These are phyloP conservation scores for Phialemonium atrogriseum DNA, from an alignment of 2,329 filamentous ascomycete species.

Conservation along the genomic window DNA sequence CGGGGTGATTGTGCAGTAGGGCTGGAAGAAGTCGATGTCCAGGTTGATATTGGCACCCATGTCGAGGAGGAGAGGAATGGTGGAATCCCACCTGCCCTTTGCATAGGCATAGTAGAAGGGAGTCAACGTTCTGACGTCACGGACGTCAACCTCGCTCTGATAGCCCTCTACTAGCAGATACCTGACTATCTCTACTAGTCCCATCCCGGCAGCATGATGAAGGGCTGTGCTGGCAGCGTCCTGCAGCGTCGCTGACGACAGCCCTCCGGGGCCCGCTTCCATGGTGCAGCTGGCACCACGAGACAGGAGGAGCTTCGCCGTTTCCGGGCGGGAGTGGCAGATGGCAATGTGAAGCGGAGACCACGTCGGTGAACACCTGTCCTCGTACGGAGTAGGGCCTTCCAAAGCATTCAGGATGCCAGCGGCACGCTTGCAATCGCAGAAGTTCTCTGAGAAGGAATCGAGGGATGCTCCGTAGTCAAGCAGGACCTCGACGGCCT, in stretches of 20 bases:
- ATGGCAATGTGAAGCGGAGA: conserved; percentile 18
- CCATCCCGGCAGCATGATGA: conserved; percentile 17
- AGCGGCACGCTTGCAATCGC: conserved; percentile 12
- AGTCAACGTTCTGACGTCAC: conserved; percentile 13
- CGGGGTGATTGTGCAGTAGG: conserved; percentile 17
- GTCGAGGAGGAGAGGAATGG: conserved; percentile 14
- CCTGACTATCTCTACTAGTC: conserved; percentile 11
- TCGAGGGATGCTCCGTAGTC: conserved; percentile 14
- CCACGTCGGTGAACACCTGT: conserved; percentile 8
- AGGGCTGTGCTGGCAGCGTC: conserved; percentile 13
- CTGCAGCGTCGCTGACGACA: background rate
- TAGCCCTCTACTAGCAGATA: conserved; percentile 12
- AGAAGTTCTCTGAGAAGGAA: conserved; percentile 9
- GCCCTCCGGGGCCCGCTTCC: conserved; percentile 6
- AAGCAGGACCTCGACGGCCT: conserved; percentile 12
- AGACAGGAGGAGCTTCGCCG: conserved; percentile 16
- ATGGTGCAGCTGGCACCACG: conserved; percentile 13
- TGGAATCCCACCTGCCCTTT: conserved; percentile 14
- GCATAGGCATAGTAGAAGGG: conserved; percentile 20
- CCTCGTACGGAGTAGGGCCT: conserved; percentile 4
- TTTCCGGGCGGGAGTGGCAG: conserved; percentile 13
- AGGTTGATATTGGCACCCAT: conserved; percentile 17
- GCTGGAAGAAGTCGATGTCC: conserved; percentile 16
- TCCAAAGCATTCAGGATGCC: conserved; percentile 13
- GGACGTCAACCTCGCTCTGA: conserved; percentile 12